These are phyloP conservation scores for Piloderma croceum DNA, from an alignment of 768 basidiomycete species.

Conservation along the genomic window DNA sequence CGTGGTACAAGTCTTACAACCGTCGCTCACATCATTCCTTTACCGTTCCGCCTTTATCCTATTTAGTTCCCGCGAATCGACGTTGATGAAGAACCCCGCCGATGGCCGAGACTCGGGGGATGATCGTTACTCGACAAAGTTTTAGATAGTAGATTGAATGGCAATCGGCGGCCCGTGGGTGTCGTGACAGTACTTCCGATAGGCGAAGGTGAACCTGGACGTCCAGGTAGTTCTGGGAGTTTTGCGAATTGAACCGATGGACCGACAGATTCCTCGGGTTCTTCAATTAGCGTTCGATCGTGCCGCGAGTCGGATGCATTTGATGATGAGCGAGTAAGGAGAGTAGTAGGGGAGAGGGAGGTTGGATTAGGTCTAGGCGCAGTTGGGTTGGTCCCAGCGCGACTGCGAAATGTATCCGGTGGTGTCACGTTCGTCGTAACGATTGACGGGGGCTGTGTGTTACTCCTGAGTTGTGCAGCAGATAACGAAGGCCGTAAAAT, in stretches of 20 bases:
- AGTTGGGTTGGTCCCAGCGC: conserved; percentile 65
- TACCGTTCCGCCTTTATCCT: too few relatives aligned
- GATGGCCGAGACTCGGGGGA: conserved; percentile 29
- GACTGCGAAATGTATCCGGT: conserved; percentile 47
- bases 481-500: conserved; percentile 67
- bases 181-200: conserved; percentile 34
- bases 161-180: conserved; percentile 59
- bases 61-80: conserved; percentile 30
- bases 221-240: conserved; percentile 70
- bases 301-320: conserved; percentile 27
- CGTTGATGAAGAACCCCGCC: conserved; percentile 39
- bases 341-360: conserved; percentile 34
- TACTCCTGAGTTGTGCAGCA: conserved; percentile 66
- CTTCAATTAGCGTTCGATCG: conserved; percentile 36
- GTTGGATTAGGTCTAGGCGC: conserved; percentile 37
- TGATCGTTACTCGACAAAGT: conserved; percentile 29
- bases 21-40: too few relatives aligned
- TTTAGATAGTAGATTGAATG: conserved; percentile 66
- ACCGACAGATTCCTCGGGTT: conserved; percentile 50
- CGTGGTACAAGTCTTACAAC: too few relatives aligned
- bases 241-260: conserved; percentile 66
- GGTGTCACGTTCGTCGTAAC: conserved; percentile 25
- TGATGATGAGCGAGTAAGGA: conserved; percentile 51
- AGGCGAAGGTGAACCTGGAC: conserved; percentile 34
- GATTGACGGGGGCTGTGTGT: conserved; percentile 31